Percentiles rank a stretch among this genome's conserved stretches.
Evolutionary conservation across 2,329 filamentous ascomycete species (phyloP).

Genomic region (Tolypocladium guangdongense): DNA sequence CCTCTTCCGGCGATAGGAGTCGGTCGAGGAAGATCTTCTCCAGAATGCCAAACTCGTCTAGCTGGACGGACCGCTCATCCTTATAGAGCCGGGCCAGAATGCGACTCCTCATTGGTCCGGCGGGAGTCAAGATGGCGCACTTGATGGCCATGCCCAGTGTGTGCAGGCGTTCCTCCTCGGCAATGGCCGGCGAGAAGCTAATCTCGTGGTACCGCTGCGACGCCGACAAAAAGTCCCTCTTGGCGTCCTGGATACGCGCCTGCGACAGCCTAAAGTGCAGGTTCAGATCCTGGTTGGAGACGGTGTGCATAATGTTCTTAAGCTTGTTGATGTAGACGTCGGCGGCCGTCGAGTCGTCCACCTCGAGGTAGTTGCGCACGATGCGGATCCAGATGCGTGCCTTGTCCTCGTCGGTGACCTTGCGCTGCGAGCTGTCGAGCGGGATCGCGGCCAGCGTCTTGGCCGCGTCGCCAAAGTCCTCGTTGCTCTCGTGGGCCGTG

Average conservation of each 20-base stretch:
- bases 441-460: slow-evolving; percentile 72
- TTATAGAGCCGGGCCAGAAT: slow-evolving; percentile 81
- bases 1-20: slow-evolving; percentile 69
- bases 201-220: slow-evolving; percentile 82
- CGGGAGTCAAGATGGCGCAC: slow-evolving; percentile 85
- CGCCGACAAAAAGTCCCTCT: slow-evolving; percentile 80
- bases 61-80: slow-evolving; percentile 68
- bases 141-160: slow-evolving; percentile 81
- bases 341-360: slow-evolving; percentile 77
- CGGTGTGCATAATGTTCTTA: slow-evolving; percentile 79
- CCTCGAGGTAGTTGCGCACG: slow-evolving; percentile 86
- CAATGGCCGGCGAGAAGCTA: slow-evolving; percentile 65
- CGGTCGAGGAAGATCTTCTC: slow-evolving; percentile 97
- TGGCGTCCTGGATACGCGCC: slow-evolving; percentile 85
- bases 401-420: slow-evolving; percentile 71
- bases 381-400: slow-evolving; percentile 86
- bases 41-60: slow-evolving; percentile 75
- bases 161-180: slow-evolving; percentile 74
- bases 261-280: slow-evolving; percentile 86
- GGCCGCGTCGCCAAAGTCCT: slow-evolving; percentile 72
- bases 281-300: slow-evolving; percentile 61
- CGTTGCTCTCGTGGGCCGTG: slow-evolving; percentile 68
- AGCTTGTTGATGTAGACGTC: slow-evolving; percentile 88
- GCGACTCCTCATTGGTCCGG: slow-evolving; percentile 72
- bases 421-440: slow-evolving; percentile 78